Conservation (phyloP, 2,329 filamentous ascomycete genomes). For the Aspergillus uvarum region DNA sequence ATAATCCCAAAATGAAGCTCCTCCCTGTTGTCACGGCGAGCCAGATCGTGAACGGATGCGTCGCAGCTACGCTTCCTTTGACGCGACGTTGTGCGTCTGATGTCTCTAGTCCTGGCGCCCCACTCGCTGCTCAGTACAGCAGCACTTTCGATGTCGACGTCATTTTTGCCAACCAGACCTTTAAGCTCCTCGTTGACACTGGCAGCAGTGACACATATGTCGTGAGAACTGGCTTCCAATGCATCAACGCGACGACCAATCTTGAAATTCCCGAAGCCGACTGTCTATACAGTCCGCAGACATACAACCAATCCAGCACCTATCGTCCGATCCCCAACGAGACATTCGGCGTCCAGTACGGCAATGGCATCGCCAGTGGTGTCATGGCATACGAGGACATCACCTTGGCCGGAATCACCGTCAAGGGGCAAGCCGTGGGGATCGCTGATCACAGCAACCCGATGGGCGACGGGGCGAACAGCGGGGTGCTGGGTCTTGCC, state of each 20-base stretch:
- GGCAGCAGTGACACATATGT: slow-evolving; percentile 52
- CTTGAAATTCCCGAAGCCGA: neutral
- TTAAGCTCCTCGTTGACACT: slow-evolving; percentile 35
- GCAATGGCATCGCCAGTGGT: slow-evolving; percentile 25
- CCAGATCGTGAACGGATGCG: no score
- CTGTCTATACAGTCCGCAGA: slow-evolving; percentile 28
- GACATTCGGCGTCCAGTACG: slow-evolving; percentile 26
- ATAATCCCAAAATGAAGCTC: no score
- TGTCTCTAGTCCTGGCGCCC: no score
- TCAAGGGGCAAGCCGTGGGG: slow-evolving; percentile 47
- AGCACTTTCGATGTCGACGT: no score
- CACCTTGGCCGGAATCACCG: slow-evolving; percentile 23
- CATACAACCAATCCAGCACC: slow-evolving; percentile 18
- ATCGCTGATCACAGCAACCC: slow-evolving; percentile 46
- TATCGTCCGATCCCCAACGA: slow-evolving; percentile 22
- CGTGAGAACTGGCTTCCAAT: slow-evolving; percentile 34
- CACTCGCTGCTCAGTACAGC: no score
- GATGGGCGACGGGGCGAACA: slow-evolving; percentile 47
- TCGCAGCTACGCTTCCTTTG: no score
- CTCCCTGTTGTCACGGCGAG: no score
- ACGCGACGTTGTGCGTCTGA: no score
- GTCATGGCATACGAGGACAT: slow-evolving; percentile 26
- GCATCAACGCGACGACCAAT: slow-evolving; percentile 27
- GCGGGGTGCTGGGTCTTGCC: slow-evolving; percentile 53
- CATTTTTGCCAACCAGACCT: no score